Conservation (phyloP, 73 alveolate genomes). For the Paraurostyla sp. region DNA sequence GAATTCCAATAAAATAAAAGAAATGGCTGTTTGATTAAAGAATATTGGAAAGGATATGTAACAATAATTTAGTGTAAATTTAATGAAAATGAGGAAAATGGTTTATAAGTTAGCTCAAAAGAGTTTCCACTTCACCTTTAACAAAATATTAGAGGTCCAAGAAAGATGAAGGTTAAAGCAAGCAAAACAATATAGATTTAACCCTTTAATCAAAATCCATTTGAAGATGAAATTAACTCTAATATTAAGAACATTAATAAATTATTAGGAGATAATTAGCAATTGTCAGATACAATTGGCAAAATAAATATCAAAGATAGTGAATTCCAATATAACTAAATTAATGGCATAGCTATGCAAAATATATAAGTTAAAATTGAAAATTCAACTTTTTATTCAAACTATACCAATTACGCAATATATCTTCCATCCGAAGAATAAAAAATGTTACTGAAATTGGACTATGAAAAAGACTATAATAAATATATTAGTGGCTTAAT, state of each 20-base stretch:
- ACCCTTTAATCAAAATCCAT: neutral
- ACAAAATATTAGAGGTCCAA: neutral
- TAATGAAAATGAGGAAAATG: slow-evolving; percentile 36
- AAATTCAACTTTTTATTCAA: neutral
- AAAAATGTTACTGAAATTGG: neutral
- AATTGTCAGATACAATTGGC: slow-evolving; percentile 16
- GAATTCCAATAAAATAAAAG: neutral
- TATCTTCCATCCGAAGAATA: neutral
- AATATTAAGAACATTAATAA: too few species aligned
- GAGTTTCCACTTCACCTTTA: neutral
- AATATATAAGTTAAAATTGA: neutral
- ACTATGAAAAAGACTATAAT: neutral
- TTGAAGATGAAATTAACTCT: neutral
- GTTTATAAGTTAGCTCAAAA: neutral
- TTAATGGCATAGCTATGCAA: neutral
- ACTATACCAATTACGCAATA: neutral
- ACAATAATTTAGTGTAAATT: neutral
- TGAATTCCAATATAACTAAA: slow-evolving; percentile 1
- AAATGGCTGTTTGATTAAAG: neutral
- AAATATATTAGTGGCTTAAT: neutral
- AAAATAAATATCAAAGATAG: neutral
- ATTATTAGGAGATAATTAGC: too few species aligned
- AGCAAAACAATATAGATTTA: neutral
- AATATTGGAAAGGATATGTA: slow-evolving; percentile 24
- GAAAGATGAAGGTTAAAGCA: neutral